Percentiles rank a stretch among this genome's conserved stretches.
phyloP scores from a whole-genome alignment of 1,139 yeast genomes.

The Magnusiomyces tetraspermus region DNA sequence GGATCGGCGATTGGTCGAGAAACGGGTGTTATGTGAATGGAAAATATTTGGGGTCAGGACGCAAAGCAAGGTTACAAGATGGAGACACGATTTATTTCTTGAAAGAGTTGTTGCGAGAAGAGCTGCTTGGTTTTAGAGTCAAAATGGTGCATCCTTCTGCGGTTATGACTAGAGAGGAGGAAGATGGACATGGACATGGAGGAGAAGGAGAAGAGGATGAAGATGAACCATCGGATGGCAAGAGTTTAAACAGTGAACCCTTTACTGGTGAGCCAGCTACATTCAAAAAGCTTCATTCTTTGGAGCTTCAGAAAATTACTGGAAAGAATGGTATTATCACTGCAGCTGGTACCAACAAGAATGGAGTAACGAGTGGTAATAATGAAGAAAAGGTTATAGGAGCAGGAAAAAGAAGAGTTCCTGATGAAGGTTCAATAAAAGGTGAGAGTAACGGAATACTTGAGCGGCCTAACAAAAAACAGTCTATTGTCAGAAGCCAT shows the following conservation, averaged over 20 bases:
- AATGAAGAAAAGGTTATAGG: too few relatives aligned
- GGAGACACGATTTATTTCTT: conserved; percentile 61
- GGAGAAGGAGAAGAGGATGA: too few relatives aligned
- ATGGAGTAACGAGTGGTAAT: too few relatives aligned
- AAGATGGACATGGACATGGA: too few relatives aligned
- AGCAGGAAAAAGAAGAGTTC: neutral
- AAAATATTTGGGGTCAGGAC: conserved; percentile 48
- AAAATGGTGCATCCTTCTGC: conserved; percentile 7
- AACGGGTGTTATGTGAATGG: conserved; percentile 70
- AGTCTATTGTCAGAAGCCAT: neutral
- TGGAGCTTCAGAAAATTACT: neutral
- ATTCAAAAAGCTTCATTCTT: neutral
- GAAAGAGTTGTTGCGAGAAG: conserved; percentile 43
- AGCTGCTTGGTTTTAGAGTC: conserved; percentile 11
- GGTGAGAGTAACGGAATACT: neutral
- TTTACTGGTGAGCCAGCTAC: neutral
- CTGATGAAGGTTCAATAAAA: neutral
- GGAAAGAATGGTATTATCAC: too few relatives aligned
- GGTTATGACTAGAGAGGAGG: neutral
- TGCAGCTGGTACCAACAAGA: too few relatives aligned
- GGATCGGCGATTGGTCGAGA: conserved; percentile 73
- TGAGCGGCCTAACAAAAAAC: neutral
- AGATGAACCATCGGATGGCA: neutral
- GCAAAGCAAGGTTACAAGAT: conserved; percentile 50
- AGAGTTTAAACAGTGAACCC: neutral